Evolutionary conservation across 2,329 filamentous ascomycete species (phyloP), one percentile per base, ranked within the genome.

Genomic region (Alternaria conjuncta): DNA sequence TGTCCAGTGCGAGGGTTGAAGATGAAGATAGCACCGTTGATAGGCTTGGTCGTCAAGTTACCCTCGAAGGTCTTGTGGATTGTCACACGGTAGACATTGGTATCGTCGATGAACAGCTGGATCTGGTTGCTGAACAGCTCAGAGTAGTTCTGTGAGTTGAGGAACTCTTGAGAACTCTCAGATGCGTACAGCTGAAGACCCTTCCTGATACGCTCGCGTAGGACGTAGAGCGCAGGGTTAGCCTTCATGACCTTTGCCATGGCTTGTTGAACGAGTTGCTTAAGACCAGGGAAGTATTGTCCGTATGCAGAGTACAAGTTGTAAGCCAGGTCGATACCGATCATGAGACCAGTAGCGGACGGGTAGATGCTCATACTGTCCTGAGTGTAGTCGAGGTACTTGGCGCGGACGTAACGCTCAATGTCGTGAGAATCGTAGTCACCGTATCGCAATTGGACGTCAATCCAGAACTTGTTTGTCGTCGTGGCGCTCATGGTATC

Each of bases 171-270:
- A 82, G 97, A 98, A 84, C 93, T 97, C 84, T 99, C 96, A 0
- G 95, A 98, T 3, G 96, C 96, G 76, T 99, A 99, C 13, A 99
- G 86, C 83, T 99, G 96, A 63, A 99, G 88, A 86, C 96, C 96
- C 86, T 99, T 99, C 69, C 96, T 89, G 68, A 99, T 99, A 87
- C 96, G 96, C 84, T 99, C 96, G 63, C 96, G 92, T 63, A 99
- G 84, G 55, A 99, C 96, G 79, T 98, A 99, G 30, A 99, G 83
- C 3, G 96, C 96, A 15, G 96, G 96, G 77, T 99, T 99, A 41
- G 96, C 95, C 83, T 99, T 99, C 96, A 99, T 99, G 78, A 99
- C 89, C 89, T 99, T 99, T 53, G 94, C 94, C 96, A 99, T 99
- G 6, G 96, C 96, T 80, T 98, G 95, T 81, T 99, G 96, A 25